These are phyloP conservation scores for Colletotrichum siamense DNA, from an alignment of 2,329 filamentous ascomycete species.

Conservation along the genomic window DNA sequence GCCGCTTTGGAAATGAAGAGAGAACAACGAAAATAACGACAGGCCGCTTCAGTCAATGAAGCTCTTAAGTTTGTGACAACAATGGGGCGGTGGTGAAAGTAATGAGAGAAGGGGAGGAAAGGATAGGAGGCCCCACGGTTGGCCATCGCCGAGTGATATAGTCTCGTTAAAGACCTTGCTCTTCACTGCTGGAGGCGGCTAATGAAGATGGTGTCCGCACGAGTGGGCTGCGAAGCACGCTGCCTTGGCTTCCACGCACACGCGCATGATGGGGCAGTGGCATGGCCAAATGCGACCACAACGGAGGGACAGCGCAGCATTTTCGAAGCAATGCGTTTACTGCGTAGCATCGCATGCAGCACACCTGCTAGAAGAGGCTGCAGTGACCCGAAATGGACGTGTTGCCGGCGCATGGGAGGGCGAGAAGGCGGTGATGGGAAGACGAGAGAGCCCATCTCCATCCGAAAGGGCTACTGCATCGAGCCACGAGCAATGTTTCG, in stretches of 20 bases:
- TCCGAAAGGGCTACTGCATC: slow-evolving; percentile 3
- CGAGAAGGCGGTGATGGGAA: slow-evolving; percentile 1
- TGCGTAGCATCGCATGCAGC: slow-evolving; percentile 5
- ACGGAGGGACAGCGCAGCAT: neutral
- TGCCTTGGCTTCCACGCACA: neutral
- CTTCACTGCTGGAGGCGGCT: slow-evolving; percentile 10
- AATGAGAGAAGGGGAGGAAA: slow-evolving; percentile 22
- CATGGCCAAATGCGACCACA: neutral
- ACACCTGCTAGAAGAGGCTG: slow-evolving; percentile 5
- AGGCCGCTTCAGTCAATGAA: slow-evolving; percentile 53
- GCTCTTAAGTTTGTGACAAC: slow-evolving; percentile 30
- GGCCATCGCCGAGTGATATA: slow-evolving; percentile 14
- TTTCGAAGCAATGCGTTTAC: neutral
- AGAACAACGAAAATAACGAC: slow-evolving; percentile 37
- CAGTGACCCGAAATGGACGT: slow-evolving; percentile 11
- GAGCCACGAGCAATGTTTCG: neutral
- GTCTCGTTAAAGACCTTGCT: slow-evolving; percentile 6
- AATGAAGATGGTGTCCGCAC: slow-evolving; percentile 1
- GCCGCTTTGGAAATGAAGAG: slow-evolving; percentile 26
- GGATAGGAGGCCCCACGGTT: neutral
- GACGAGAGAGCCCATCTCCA: neutral
- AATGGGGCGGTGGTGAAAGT: slow-evolving; percentile 19
- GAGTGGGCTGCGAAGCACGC: slow-evolving; percentile 13
- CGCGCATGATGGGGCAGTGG: neutral
- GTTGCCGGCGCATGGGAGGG: slow-evolving; percentile 2